Evolutionary conservation across 2,329 filamentous ascomycete genomes (phyloP).

Genomic region (Fusarium xyrophilum): DNA sequence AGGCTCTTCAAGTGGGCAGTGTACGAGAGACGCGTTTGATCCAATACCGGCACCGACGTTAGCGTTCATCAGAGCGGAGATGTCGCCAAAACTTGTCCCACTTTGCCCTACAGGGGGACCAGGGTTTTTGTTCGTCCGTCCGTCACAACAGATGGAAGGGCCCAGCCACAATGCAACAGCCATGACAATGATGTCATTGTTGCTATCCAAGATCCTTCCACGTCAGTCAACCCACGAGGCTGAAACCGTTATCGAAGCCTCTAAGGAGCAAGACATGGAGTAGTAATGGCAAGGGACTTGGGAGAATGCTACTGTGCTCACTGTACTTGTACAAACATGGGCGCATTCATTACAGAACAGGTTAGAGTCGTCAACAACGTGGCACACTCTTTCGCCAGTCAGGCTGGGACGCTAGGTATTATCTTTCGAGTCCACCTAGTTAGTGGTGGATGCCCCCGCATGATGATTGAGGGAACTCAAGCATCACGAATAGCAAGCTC

Average conservation of each 20-base stretch:
- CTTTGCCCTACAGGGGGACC: constrained; percentile 12
- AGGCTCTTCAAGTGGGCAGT: constrained; percentile 11
- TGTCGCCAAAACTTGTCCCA: constrained; percentile 19
- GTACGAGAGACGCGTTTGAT: constrained; percentile 16
- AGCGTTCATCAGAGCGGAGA: constrained; percentile 21
- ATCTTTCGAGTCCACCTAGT: constrained; percentile 16
- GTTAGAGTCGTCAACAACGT: constrained; percentile 38
- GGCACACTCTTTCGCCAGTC: constrained; percentile 32
- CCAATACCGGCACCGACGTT: constrained; percentile 17
- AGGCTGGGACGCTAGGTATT: constrained; percentile 24
- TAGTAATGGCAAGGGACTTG: constrained; percentile 8
- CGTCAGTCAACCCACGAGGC: constrained; percentile 40
- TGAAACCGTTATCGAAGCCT: constrained; percentile 31
- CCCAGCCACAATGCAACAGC: constrained; percentile 19
- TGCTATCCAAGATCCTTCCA: constrained; percentile 30
- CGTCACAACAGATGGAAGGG: constrained; percentile 17
- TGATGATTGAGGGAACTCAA: background rate
- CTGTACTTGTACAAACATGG: background rate
- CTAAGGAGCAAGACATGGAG: constrained; percentile 12
- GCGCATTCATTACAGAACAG: constrained; percentile 4
- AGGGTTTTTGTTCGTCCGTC: constrained; percentile 21
- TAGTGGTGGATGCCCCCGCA: constrained; percentile 22
- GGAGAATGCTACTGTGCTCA: background rate
- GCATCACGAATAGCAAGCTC: constrained; percentile 21
- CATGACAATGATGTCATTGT: constrained; percentile 35